Evolutionary conservation across 2,329 filamentous ascomycete species (phyloP), one percentile per base, ranked within the genome.

Genomic region (Pseudogymnoascus sp.): DNA sequence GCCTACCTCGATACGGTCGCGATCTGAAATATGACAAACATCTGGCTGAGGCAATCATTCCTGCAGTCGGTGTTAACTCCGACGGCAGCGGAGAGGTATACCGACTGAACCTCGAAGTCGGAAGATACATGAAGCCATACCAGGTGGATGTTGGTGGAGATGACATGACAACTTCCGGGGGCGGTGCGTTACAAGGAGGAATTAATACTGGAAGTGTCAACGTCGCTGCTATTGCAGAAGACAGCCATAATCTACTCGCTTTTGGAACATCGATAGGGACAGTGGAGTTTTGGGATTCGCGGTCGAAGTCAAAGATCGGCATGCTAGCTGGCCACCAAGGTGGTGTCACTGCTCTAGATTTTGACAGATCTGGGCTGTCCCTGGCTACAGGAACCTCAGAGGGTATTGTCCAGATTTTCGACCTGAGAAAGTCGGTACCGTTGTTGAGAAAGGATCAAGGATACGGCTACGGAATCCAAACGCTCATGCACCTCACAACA

Each of bases 251-350:
- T 62, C 80, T 99, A 4, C 81, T 92, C 35, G 92, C 93, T 0
- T 99, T 99, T 69, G 94, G 95, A 60, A 99, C 94, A 1, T 92
- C 91, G 2, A 79, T 94, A 62, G 93, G 94, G n/a, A 96, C 93
- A 0, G 90, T 97, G 27, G 94, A 99, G 72, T 93, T 97, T 71
- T 99, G 92, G 90, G 94, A 99, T 72, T 84, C 92, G 0, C 84
- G 94, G 64, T 92, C 89, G 31, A 88, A 91, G 71, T 88, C 87
- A 61, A 82, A 91, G 62, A 88, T 93, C 9, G 92, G 90, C 13
- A 82, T 93, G 15, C 78, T 99, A 1, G 81, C 87, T 10, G 82
- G 80, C 0, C 82, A 86, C 63, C 82, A 86, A 64, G 85, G 84
- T 33, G 88, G 91, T 71, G 86, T 97, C 52, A 97, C 93, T 0